Conservation (phyloP, 2,329 filamentous ascomycete species). For the Neonectria faginata region DNA sequence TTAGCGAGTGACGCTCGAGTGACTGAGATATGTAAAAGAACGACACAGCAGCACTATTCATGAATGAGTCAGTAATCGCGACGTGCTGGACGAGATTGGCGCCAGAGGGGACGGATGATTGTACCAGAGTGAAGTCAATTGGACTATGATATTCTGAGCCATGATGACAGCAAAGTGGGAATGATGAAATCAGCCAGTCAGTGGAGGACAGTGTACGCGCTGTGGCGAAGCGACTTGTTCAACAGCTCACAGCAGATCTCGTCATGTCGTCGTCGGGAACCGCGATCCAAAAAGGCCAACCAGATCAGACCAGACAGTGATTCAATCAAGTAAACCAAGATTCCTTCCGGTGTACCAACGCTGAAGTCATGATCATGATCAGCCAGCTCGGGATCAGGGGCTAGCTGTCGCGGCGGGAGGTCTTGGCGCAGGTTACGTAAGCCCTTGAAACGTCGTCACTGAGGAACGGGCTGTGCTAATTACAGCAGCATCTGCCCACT, state of each 20-base stretch:
- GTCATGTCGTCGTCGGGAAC: slow-evolving; percentile 23
- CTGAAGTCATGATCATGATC: slow-evolving; percentile 14
- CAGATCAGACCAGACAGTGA: slow-evolving; percentile 2
- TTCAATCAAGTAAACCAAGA: not conserved
- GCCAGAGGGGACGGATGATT: not conserved
- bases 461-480: slow-evolving; percentile 10
- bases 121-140: slow-evolving; percentile 44
- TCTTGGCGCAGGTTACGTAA: slow-evolving; percentile 25
- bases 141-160: slow-evolving; percentile 38
- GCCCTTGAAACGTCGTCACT: slow-evolving; percentile 7
- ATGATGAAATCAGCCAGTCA: not conserved
- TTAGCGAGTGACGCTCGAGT: slow-evolving; percentile 61
- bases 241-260: slow-evolving; percentile 9
- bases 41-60: slow-evolving; percentile 57
- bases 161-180: slow-evolving; percentile 30
- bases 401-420: slow-evolving; percentile 21
- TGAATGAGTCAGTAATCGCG: slow-evolving; percentile 3
- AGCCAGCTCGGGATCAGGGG: slow-evolving; percentile 23
- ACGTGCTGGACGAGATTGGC: no score
- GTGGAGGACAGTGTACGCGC: not conserved
- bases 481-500: slow-evolving; percentile 12
- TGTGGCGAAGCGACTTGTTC: slow-evolving; percentile 12
- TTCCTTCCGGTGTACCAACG: not conserved
- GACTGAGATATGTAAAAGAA: slow-evolving; percentile 62
- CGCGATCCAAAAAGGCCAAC: not conserved